Conservation (phyloP, 2,329 filamentous ascomycete species). For the Fusarium domesticum region DNA sequence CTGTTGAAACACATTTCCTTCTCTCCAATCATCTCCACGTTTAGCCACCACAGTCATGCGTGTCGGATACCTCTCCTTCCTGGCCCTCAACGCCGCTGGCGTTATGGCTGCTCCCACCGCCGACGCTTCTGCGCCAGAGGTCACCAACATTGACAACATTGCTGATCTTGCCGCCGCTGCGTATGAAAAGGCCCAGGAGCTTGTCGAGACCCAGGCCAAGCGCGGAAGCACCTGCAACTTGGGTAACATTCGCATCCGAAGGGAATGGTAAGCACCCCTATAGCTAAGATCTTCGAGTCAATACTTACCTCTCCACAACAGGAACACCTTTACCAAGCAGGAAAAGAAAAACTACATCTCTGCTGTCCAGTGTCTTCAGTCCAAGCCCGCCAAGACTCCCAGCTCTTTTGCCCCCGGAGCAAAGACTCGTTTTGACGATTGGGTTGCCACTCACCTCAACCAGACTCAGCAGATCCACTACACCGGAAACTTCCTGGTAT, state of each 20-base stretch:
- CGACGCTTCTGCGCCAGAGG: constrained; percentile 15
- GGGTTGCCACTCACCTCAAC: constrained; percentile 47
- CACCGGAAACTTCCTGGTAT: constrained; percentile 34
- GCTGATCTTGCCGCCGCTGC: constrained; percentile 22
- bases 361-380: constrained; percentile 45
- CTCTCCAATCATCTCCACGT: not conserved
- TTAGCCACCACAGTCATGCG: constrained; percentile 20
- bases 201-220: constrained; percentile 17
- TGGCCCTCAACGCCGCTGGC: constrained; percentile 24
- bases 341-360: constrained; percentile 40
- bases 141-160: constrained; percentile 20
- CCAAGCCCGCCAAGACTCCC: constrained; percentile 35
- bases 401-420: constrained; percentile 40
- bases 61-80: constrained; percentile 16
- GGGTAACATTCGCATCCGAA: constrained; percentile 31
- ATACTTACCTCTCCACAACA: constrained; percentile 4
- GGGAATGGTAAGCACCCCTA: constrained; percentile 29
- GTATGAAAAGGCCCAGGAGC: constrained; percentile 23
- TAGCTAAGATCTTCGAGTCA: not conserved
- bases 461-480: constrained; percentile 45
- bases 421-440: constrained; percentile 48
- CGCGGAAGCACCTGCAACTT: constrained; percentile 26
- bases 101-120: constrained; percentile 21
- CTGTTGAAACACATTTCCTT: constrained; percentile 9
- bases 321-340: constrained; percentile 24